Conservation (phyloP, 1,284 basidiomycete species). For the Leucoagaricus sp. region DNA sequence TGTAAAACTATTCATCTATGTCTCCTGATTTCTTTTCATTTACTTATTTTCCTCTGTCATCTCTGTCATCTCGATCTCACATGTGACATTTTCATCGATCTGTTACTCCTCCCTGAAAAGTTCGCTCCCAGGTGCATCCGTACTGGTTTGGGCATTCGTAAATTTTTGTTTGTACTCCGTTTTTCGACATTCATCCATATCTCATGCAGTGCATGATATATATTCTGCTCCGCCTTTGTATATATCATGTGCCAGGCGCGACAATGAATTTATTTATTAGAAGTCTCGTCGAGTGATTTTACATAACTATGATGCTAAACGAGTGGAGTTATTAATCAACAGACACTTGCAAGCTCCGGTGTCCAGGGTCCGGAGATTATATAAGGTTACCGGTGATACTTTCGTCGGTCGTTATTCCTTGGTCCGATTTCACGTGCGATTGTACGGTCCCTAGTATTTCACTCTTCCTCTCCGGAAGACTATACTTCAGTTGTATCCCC, state of each 20-base stretch:
- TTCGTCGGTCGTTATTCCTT: too few relatives aligned
- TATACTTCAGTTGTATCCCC: background rate
- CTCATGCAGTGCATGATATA: constrained; percentile 29
- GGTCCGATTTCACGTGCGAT: constrained; percentile 34
- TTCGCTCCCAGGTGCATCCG: constrained; percentile 13
- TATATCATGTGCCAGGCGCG: constrained; percentile 33
- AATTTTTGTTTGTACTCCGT: background rate
- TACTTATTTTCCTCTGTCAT: constrained; percentile 13
- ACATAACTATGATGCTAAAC: too few relatives aligned
- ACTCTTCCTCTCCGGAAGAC: background rate
- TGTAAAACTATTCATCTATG: constrained; percentile 20
- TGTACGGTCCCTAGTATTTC: constrained; percentile 23
- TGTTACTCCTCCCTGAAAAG: constrained; percentile 14
- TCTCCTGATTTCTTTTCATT: constrained; percentile 18
- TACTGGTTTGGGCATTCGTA: constrained; percentile 20
- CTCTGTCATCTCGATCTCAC: constrained; percentile 21
- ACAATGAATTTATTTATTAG: constrained; percentile 28
- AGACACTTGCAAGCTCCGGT: background rate
- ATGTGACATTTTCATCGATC: constrained; percentile 13
- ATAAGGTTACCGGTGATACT: too few relatives aligned
- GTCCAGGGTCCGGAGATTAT: constrained; percentile 10
- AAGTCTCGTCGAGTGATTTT: background rate
- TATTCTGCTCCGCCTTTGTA: constrained; percentile 27
- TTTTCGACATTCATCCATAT: constrained; percentile 11
- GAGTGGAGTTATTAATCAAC: background rate